A percentile compares a stretch with the other conserved stretches of the same genome.
Conservation (phyloP, 306 rosid genomes). For the Begonia peltatifolia region DNA sequence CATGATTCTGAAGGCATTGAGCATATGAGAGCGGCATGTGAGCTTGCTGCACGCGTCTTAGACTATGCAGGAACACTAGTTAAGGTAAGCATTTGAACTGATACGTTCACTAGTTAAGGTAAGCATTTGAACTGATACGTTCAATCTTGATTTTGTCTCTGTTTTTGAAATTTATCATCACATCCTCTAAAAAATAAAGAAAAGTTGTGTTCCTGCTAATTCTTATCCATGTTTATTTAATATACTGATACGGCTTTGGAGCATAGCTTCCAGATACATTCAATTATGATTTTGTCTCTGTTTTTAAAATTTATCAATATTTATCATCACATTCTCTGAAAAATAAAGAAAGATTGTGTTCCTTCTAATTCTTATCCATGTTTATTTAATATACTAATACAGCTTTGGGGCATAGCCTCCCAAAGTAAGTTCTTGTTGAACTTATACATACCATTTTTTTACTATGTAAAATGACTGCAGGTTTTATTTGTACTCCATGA, state of each 20-base stretch:
- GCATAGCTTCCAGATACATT: too few species aligned
- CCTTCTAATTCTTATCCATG: not conserved
- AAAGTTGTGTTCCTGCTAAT: too few species aligned
- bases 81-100: constrained; percentile 42
- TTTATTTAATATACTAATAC: not conserved
- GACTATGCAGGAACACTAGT: constrained; percentile 80
- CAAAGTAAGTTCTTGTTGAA: too few species aligned
- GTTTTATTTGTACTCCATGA: too few species aligned
- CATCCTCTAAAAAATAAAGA: too few species aligned
- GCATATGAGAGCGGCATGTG: constrained; percentile 72
- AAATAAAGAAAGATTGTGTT: too few species aligned
- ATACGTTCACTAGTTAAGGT: constrained; percentile 65
- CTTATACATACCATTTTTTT: too few species aligned
- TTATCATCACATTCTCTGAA: too few species aligned
- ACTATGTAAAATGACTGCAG: too few species aligned
- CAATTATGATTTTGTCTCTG: not conserved
- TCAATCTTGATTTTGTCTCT: not conserved
- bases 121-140: constrained; percentile 18
- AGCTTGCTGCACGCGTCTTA: constrained; percentile 89
- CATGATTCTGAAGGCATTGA: constrained; percentile 68
- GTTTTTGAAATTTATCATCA: not conserved
- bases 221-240: not conserved
- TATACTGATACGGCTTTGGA: not conserved
- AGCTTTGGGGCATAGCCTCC: too few species aligned
- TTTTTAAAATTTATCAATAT: not conserved